Base-by-base conservation (phyloP, 2,329 filamentous ascomycete genomes). In the Calcarisporium arbuscula region DNA sequence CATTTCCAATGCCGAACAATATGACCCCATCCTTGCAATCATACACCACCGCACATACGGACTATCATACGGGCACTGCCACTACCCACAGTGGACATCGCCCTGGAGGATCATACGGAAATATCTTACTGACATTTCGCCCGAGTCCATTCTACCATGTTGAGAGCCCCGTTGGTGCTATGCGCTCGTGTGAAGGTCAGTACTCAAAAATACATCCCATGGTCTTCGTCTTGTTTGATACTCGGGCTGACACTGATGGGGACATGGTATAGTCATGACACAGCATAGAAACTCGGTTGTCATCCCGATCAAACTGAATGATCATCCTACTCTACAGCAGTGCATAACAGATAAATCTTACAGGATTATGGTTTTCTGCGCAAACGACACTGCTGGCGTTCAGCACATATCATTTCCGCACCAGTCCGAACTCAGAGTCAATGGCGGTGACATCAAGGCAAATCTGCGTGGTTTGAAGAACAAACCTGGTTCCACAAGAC, bases 381-480 rank as follows among this genome's bases (percentile, higher is more conserved):
- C 85, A 4, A 66, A 68, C 2, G 82, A 86, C 36, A 69, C 68
- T 12, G 60, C 70, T 11, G 76, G 73, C 12, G 57, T 66, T 4
- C 84, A 85, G 32, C 87, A 96, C 42, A 80, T 98, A 35, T 67
- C 85, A 1, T 98, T 98, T 46, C 92, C 92, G 2, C 80, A 90
- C 48, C 88, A 95, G 61, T 84, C 92, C 20, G 92, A 98, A 56
- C 72, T 98, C 38, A 90, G 88, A 54, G 77, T 95, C 36, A 98
- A 98, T 49, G 74, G 79, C 8, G 83, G 83, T 21, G 87, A 95
- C 38, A 74, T 95, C 46, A 92, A 90, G 58, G 82, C 84, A n/a
- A 98, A 96, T 56, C 72, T 94, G 46, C 84, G 92, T 47, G 92
- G 92, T 5, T 62, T 98, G 42, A 98, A 98, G 62, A 95, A 95